Evolutionary conservation across 192 early-diverging fungal species (phyloP).

Genomic region (Backusella mclennaniae): DNA sequence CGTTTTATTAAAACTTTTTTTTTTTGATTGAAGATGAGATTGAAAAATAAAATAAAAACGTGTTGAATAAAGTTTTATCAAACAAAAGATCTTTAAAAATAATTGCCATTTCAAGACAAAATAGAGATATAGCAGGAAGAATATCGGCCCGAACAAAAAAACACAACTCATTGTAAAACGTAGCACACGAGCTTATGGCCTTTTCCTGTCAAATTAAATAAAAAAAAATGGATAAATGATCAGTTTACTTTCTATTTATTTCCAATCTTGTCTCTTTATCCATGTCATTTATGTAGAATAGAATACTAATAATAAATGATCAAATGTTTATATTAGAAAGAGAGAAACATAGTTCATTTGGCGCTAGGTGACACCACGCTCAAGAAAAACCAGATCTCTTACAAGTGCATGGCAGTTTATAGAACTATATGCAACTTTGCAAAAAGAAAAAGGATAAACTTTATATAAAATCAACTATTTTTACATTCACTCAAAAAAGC

Average conservation of each 20-base stretch:
- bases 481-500: too few relatives aligned
- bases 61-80: too few relatives aligned
- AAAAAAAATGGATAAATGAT: neutral
- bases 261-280: neutral
- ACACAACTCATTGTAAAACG: neutral
- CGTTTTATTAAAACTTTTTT: too few relatives aligned
- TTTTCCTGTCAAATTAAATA: neutral
- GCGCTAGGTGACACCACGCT: neutral
- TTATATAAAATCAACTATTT: too few relatives aligned
- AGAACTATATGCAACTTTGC: neutral
- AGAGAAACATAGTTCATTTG: too few relatives aligned
- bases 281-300: neutral
- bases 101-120: too few relatives aligned
- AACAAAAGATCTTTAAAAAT: too few relatives aligned
- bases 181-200: neutral
- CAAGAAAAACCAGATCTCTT: neutral
- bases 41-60: too few relatives aligned
- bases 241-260: neutral
- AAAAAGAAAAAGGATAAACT: neutral
- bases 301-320: neutral
- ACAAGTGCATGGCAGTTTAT: neutral
- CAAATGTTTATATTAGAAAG: too few relatives aligned
- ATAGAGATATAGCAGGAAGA: too few relatives aligned
- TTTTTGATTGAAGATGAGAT: too few relatives aligned
- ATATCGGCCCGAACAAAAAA: too few relatives aligned